Evolutionary conservation across 78 protist species (phyloP).

Genomic region (Guillardia theta): DNA sequence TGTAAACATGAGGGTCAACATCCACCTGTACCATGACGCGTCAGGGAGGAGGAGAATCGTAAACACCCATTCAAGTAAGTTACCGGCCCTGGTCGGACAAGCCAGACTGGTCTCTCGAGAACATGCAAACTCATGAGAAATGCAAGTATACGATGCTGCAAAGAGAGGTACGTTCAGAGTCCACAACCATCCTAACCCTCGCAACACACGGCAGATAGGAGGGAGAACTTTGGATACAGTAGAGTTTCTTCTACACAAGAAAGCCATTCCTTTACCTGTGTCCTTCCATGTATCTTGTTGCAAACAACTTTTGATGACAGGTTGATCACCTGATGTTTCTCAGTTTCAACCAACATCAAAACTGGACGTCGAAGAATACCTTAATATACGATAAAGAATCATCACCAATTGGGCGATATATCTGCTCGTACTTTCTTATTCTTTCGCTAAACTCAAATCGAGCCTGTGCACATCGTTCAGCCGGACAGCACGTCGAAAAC

Average conservation of each 20-base stretch:
- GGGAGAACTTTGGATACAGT: too few relatives aligned
- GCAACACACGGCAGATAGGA: too few relatives aligned
- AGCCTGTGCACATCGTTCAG: too few relatives aligned
- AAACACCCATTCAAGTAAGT: not conserved
- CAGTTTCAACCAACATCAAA: not conserved
- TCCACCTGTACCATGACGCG: not conserved
- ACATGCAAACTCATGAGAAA: slow-evolving; percentile 1
- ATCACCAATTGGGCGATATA: not conserved
- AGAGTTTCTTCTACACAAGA: too few relatives aligned
- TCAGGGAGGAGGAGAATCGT: not conserved
- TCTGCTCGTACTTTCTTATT: not conserved
- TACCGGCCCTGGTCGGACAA: not conserved
- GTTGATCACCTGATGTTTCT: not conserved
- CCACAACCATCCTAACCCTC: too few relatives aligned
- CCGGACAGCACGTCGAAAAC: too few relatives aligned
- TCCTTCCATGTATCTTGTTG: not conserved
- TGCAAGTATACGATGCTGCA: slow-evolving; percentile 8
- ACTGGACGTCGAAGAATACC: not conserved
- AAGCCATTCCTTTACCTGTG: not conserved
- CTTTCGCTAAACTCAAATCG: not conserved
- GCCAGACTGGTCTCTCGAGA: not conserved
- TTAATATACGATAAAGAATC: not conserved
- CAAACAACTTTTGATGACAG: not conserved
- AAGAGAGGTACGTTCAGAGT: too few relatives aligned
- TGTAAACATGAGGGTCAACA: not conserved